These are phyloP conservation scores for Verticillium tricorpus DNA, from an alignment of 2,329 filamentous ascomycete species.

Conservation along the genomic window DNA sequence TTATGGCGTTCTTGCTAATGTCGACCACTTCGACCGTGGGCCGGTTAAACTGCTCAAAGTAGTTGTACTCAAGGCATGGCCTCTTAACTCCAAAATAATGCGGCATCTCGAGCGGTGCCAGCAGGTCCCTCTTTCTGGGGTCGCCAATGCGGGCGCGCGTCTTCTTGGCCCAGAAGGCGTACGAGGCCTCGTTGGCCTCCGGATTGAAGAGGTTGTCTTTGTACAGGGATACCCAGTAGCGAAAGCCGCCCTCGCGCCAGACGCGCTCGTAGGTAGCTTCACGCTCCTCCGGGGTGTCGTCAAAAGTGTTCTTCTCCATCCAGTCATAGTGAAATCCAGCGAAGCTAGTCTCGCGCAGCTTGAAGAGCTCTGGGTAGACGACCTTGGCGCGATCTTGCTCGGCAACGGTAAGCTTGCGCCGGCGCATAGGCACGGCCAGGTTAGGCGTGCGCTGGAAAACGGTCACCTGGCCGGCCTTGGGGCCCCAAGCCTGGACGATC, in stretches of 20 bases:
- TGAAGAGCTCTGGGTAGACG: slow-evolving; percentile 47
- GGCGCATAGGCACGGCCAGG: slow-evolving; percentile 54
- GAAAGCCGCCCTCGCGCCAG: slow-evolving; percentile 50
- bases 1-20: slow-evolving; percentile 33
- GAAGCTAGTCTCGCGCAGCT: slow-evolving; percentile 46
- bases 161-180: slow-evolving; percentile 52
- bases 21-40: slow-evolving; percentile 37
- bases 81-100: slow-evolving; percentile 53
- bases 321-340: slow-evolving; percentile 57
- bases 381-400: slow-evolving; percentile 44
- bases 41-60: slow-evolving; percentile 44
- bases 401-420: slow-evolving; percentile 26
- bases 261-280: slow-evolving; percentile 42
- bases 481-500: slow-evolving; percentile 56
- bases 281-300: slow-evolving; percentile 45
- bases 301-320: slow-evolving; percentile 48
- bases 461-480: slow-evolving; percentile 43
- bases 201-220: slow-evolving; percentile 42
- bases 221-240: slow-evolving; percentile 49
- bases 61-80: slow-evolving; percentile 35
- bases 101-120: slow-evolving; percentile 47
- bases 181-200: slow-evolving; percentile 47
- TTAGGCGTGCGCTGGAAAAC: slow-evolving; percentile 68
- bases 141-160: slow-evolving; percentile 45
- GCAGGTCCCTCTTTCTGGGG: slow-evolving; percentile 39